Percentiles rank a stretch among this genome's conserved stretches.
Evolutionary conservation across 2,329 filamentous ascomycete genomes (phyloP).

Genomic region (Coniochaeta ligniaria): DNA sequence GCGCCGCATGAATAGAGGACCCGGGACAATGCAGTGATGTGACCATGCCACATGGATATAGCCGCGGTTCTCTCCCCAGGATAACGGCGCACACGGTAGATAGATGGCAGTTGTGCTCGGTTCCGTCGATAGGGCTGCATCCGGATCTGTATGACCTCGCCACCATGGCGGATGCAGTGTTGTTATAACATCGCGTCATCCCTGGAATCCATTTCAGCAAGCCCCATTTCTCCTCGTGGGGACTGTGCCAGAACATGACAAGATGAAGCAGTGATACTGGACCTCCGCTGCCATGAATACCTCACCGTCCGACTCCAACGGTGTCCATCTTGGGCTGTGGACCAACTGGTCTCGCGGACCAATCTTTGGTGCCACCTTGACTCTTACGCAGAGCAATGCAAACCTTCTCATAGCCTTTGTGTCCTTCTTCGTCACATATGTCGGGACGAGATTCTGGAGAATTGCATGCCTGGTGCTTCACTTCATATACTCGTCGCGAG

Average conservation of each 20-base stretch:
- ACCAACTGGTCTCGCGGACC: slow-evolving; percentile 11
- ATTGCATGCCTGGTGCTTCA: slow-evolving; percentile 7
- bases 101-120: neutral
- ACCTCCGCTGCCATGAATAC: neutral
- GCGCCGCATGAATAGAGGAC: neutral
- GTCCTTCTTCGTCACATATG: slow-evolving; percentile 7
- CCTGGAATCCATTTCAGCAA: neutral
- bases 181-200: neutral
- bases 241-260: neutral
- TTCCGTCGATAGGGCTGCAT: neutral
- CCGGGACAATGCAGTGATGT: neutral
- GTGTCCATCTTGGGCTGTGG: slow-evolving; percentile 8
- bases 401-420: slow-evolving; percentile 10
- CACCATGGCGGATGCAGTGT: neutral
- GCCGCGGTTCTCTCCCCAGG: neutral
- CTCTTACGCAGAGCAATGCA: slow-evolving; percentile 5
- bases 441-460: slow-evolving; percentile 6
- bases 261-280: neutral
- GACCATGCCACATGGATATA: neutral
- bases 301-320: neutral
- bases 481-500: neutral
- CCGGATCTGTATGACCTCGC: neutral
- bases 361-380: slow-evolving; percentile 8
- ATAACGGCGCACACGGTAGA: neutral
- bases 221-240: neutral